Conservation (phyloP, 2,329 filamentous ascomycete genomes). For the Hypoxylon sp. region DNA sequence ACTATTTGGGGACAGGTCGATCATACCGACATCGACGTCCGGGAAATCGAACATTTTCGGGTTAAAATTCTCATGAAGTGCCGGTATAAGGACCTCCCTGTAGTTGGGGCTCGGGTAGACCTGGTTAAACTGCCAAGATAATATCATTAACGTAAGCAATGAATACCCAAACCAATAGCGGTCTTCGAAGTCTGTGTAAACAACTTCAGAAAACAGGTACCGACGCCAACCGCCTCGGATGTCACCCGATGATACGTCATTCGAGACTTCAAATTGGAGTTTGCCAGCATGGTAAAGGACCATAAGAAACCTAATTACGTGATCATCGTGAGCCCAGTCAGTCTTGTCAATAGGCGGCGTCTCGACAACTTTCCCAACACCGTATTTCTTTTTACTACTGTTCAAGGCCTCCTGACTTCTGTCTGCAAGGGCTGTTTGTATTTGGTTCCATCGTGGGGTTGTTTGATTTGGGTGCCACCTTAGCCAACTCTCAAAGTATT, state of each 20-base stretch:
- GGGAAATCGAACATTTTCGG: not conserved
- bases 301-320: slow-evolving; percentile 29
- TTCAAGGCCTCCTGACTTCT: not conserved
- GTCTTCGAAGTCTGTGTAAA: slow-evolving; percentile 6
- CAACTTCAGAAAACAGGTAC: not conserved
- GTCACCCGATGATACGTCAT: not conserved
- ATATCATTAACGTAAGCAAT: slow-evolving; percentile 19
- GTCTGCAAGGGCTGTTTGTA: slow-evolving; percentile 16
- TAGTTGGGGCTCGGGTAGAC: not conserved
- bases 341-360: not conserved
- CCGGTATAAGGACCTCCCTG: not conserved
- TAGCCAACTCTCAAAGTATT: slow-evolving; percentile 17
- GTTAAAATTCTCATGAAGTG: slow-evolving; percentile 1
- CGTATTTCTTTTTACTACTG: not conserved
- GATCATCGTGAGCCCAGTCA: slow-evolving; percentile 26
- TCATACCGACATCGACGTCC: not conserved
- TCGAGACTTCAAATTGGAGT: not conserved
- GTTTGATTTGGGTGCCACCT: not conserved
- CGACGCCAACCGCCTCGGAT: not conserved
- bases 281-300: not conserved
- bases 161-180: slow-evolving; percentile 39
- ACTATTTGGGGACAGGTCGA: slow-evolving; percentile 22
- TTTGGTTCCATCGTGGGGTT: slow-evolving; percentile 15
- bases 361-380: not conserved
- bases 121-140: slow-evolving; percentile 20